Evolutionary conservation across 192 early-diverging fungal genomes (phyloP), one percentile per base, ranked within the genome.

Genomic region (Coemansia asiatica): DNA sequence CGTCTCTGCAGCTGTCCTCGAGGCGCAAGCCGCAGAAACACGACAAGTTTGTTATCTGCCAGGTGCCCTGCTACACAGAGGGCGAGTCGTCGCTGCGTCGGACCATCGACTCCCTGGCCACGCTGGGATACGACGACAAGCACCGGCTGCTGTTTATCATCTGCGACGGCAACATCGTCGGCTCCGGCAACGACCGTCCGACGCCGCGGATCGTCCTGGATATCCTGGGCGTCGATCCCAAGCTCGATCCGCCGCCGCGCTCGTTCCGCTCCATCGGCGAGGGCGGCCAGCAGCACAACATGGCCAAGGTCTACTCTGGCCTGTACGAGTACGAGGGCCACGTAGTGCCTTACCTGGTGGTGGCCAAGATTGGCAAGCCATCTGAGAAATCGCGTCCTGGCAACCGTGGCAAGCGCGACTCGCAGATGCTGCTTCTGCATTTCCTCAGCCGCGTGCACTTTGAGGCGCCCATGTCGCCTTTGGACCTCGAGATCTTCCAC

Each of bases 31-130:
- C 91, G 19, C 90, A 94, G 61, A 87, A 92, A 36, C 88, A 88
- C 19, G 92, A 94, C 79, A 98, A 96, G 85, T 94, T 95, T 82
- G 90, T 96, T 49, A 94, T 97, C 67, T 91, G 90, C 53, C 90
- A 95, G 72, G 94, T 98, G 26, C 94, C 96, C 33, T 97, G 95
- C 76, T 97, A 97, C 72, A 95, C 95, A 0, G 95, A 97, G 82
- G 91, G 87, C 49, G 91, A 93, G 59, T 92, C 93, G 18, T 88
- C 86, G n/a, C 76, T 97, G 27, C 72, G 84, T 16, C 89, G 92
- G 64, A 96, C 94, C 4, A 88, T 96, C 50, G 90, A 95, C 56
- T 90, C 90, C 8, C 75, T 96, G 23, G 87, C 94, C 2, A 71
- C 82, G 0, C 69, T 96, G 22, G 74, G 83, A 6, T 95, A 94